Conservation (phyloP, 495 filamentous ascomycete species). For the Hypoxylon fuscum region DNA sequence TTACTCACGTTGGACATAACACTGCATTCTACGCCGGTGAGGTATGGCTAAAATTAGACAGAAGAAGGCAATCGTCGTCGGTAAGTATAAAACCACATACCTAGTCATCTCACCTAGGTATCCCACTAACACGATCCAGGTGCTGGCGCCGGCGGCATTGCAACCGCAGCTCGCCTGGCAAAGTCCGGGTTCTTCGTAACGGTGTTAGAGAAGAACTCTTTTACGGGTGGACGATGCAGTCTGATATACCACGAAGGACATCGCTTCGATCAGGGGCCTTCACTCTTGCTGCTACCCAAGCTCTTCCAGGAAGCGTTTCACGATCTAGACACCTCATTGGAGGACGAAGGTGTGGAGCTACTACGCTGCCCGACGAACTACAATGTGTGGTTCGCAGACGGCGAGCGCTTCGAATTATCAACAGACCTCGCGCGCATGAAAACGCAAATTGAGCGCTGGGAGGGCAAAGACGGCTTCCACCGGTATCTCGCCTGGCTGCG, state of each 20-base stretch:
- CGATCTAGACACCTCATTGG: conserved; percentile 68
- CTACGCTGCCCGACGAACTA: conserved; percentile 78
- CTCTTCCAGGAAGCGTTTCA: conserved; percentile 70
- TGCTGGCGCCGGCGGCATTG: conserved; percentile 73
- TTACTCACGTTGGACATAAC: too few relatives aligned
- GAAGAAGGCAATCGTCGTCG: conserved; percentile 59
- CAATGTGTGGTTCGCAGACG: conserved; percentile 71
- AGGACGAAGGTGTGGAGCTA: conserved; percentile 66
- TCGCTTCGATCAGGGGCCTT: conserved; percentile 77
- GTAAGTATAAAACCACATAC: conserved; percentile 39
- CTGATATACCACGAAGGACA: conserved; percentile 64
- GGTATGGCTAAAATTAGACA: conserved; percentile 19
- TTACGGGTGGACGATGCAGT: conserved; percentile 72
- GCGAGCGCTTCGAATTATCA: conserved; percentile 64
- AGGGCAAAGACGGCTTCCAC: conserved; percentile 70
- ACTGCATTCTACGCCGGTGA: too few relatives aligned
- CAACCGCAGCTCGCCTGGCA: conserved; percentile 72
- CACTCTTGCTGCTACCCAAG: conserved; percentile 71
- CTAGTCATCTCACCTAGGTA: neutral
- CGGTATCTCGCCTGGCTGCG: conserved; percentile 68
- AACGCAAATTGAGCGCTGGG: conserved; percentile 69
- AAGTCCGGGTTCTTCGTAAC: conserved; percentile 71
- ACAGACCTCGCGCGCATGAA: conserved; percentile 72
- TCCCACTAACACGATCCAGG: conserved; percentile 50
- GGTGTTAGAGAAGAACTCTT: conserved; percentile 73